Evolutionary conservation across 495 filamentous ascomycete genomes (phyloP), one percentile per base, ranked within the genome.

Genomic region (Aspergillus nanangensis): DNA sequence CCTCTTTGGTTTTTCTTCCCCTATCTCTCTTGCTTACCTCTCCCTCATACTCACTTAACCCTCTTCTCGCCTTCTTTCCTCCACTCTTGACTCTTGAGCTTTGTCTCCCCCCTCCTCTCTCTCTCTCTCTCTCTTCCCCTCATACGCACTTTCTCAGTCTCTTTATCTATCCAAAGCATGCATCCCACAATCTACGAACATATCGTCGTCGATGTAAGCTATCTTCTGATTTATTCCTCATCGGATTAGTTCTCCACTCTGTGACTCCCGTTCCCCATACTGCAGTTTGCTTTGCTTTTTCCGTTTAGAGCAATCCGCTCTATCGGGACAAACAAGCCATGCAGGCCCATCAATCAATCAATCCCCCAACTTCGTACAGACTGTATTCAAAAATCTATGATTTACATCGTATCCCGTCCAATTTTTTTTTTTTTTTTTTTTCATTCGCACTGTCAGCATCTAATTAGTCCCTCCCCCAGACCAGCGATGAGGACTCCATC

Each of bases 181-280:
- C 49, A 61, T 19, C 65, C 65, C 41, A 65, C 65, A 38, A 42
- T 52, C 31, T 20, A 65, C 27, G 65, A 69, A 45, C 58, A 56
- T 29, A 71, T 71, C 22, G 59, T 63, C 27, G 49, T 68, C 39
- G 68, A 71, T 58, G 68, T 71, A 63, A 64, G 62, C 34, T n/a
- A n/a, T 10, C 18, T 22, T 40, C 27, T 34, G 8, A 14, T n/a
- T 18, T 47, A 36, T 29, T 39, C 38, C 19, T 8, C 41, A 34
- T 25, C 19, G 18, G 14, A 11, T 25, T 27, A 22, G 5, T 18
- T 32, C 19, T 18, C 17, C 20, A 24, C 23, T 46, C 25, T 8
- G 8, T n/a, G n/a, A n/a, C n/a, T n/a, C 11, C 22, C 20, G 24
- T 45, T 45, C 10, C 20, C 7, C 7, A 31, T 8, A 31, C 7